Evolutionary conservation across 1,139 yeast species (phyloP), one percentile per base, ranked within the genome.

Genomic region (Saccharomycopsis hybrid): DNA sequence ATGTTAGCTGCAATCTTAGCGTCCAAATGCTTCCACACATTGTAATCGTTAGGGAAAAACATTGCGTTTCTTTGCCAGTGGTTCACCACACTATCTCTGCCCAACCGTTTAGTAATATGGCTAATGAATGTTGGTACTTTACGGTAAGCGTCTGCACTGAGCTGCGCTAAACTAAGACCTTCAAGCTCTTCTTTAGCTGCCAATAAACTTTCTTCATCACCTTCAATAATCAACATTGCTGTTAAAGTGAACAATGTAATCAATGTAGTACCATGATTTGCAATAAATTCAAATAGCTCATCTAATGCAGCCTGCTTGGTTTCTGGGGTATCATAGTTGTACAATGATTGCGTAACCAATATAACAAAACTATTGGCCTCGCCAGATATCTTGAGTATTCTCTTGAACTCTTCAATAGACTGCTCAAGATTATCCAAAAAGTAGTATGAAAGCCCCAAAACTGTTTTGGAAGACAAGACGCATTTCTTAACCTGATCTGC

Each of bases 281-380:
- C 84, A 44, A 89, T 78, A 59, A 75, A 79, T 9, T 76, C 73
- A 59, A 82, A 77, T 46, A 85, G 62, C 60, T 83, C 89, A 59
- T 83, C 89, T 48, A 87, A 62, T 0, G 96, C 95, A 1, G 90
- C 92, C 56, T 82, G 85, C 52, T 79, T 81, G 5, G 92, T 81
- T n/a, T 82, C 90, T 27, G 74, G 78, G 0, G 81, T 77, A 5
- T 81, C 84, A 52, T 78, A 78, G 1, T 88, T 86, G 70, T 85
- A 83, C 49, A 92, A 71, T 1, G 89, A 83, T 60, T 88, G 95
- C 0, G 95, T 80, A 30, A 87, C 74, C 39, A 92, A 67, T 4
- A 84, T 77, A 11, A 87, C 80, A n/a, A 88, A 72, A 55, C 82
- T 74, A 55, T 74, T 73, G 45, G 83, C 78, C 43, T 73, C 77